A percentile compares a stretch with the other conserved stretches of the same genome.
These are phyloP conservation scores for Cytospora leucostoma DNA, from an alignment of 2,329 filamentous ascomycete genomes.

Conservation along the genomic window DNA sequence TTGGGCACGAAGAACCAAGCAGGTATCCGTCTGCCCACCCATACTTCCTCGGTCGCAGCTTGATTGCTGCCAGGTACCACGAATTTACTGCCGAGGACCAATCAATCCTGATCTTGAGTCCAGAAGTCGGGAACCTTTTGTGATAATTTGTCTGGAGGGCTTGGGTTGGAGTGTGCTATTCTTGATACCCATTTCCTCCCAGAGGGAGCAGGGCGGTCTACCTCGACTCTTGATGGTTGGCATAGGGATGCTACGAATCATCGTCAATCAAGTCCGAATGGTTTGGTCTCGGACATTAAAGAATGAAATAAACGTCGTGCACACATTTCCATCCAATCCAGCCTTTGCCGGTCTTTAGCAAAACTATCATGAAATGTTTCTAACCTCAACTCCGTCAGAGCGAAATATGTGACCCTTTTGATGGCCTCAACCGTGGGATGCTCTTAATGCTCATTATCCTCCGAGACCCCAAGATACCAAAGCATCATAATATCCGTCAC, in stretches of 20 bases:
- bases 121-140: not conserved
- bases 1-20: not conserved
- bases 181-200: not conserved
- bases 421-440: slow-evolving; percentile 15
- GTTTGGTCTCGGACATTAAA: too few species aligned
- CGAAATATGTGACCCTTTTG: slow-evolving; percentile 15
- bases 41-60: not conserved
- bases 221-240: too few species aligned
- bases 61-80: not conserved
- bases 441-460: slow-evolving; percentile 20
- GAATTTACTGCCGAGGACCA: not conserved
- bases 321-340: too few species aligned
- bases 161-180: not conserved
- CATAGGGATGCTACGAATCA: too few species aligned
- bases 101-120: not conserved
- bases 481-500: slow-evolving; percentile 21
- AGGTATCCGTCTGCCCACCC: not conserved
- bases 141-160: not conserved
- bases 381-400: slow-evolving; percentile 24
- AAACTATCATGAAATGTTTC: slow-evolving; percentile 3
- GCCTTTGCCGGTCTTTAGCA: not conserved
- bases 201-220: too few species aligned
- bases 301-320: too few species aligned
- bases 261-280: too few species aligned
- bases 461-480: slow-evolving; percentile 10